Percentiles rank a stretch among this genome's conserved stretches.
phyloP scores from a whole-genome alignment of 305 asterid species.

The Rubia balearica region DNA sequence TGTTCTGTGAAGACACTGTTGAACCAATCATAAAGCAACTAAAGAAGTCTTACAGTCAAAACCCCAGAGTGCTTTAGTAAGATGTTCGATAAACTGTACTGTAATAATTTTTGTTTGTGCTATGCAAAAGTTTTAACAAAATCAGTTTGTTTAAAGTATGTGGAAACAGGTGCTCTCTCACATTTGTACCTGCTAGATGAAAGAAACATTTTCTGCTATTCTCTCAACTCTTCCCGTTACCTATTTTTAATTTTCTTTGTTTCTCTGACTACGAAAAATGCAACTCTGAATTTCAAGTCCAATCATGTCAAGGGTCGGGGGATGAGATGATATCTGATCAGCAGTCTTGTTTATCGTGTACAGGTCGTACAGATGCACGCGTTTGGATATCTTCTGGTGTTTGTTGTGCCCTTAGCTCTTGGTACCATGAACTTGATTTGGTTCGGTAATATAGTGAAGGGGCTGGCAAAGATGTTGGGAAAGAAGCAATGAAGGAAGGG shows the following conservation, averaged over 20 bases:
- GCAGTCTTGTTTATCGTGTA: not conserved
- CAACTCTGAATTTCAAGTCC: not conserved
- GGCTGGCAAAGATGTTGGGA: constrained; percentile 51
- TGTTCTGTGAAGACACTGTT: not conserved
- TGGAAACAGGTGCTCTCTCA: not conserved
- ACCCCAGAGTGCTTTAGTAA: no score
- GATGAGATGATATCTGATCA: not conserved
- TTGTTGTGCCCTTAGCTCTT: constrained; percentile 37
- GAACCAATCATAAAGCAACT: not conserved
- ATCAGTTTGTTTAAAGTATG: not conserved
- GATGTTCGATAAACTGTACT: not conserved
- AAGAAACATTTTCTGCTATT: not conserved
- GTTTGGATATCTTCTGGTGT: constrained; percentile 37
- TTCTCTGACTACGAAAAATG: not conserved
- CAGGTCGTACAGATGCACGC: constrained; percentile 25
- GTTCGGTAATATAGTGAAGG: constrained; percentile 74
- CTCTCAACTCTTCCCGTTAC: not conserved
- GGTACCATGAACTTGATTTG: constrained; percentile 64
- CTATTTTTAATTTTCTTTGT: not conserved
- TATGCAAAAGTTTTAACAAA: not conserved
- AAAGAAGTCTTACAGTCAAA: not conserved
- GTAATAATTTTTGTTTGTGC: not conserved
- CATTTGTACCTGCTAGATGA: not conserved
- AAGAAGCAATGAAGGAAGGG: constrained; percentile 36
- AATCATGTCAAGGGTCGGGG: not conserved